Evolutionary conservation across 106 monocot species (phyloP).

Genomic region (Acorus calamus): DNA sequence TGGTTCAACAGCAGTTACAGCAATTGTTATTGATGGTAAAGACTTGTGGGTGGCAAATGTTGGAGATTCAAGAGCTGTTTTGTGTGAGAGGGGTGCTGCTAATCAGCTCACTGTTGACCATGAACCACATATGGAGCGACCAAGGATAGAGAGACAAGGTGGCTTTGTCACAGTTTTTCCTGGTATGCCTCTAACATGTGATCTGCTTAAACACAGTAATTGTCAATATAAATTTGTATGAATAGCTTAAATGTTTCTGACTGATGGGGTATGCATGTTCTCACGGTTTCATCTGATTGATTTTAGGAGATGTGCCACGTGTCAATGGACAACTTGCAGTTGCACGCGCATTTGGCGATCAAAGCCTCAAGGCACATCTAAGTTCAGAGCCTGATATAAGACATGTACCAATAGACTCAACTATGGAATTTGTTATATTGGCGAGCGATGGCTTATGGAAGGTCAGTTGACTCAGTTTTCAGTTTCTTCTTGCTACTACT

Average conservation of each 20-base stretch:
- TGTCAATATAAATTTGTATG: no score
- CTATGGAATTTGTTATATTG: conserved; percentile 35
- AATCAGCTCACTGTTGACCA: conserved; percentile 59
- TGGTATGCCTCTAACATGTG: conserved; percentile 15
- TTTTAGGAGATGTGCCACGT: conserved; percentile 32
- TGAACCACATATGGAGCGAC: conserved; percentile 41
- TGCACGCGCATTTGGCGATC: conserved; percentile 58
- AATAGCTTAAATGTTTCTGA: no score
- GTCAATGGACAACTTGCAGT: conserved; percentile 57
- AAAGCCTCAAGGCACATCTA: conserved; percentile 47
- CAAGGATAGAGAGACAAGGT: conserved; percentile 41
- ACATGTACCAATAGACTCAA: conserved; percentile 15
- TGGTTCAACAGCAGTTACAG: conserved; percentile 64
- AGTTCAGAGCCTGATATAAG: conserved; percentile 54
- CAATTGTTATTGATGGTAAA: conserved; percentile 54
- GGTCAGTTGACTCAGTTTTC: conserved; percentile 9
- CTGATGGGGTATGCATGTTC: background rate
- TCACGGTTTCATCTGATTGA: background rate
- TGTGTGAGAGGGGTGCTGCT: conserved; percentile 47
- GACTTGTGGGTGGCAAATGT: conserved; percentile 56
- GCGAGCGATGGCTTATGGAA: conserved; percentile 58
- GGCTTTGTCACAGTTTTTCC: conserved; percentile 60
- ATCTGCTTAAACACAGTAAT: no score
- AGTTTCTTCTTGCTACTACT: conserved; percentile 1
- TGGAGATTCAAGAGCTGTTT: conserved; percentile 66